Base-by-base conservation (phyloP, 2,329 filamentous ascomycete species). In the Phialophora chinensis region DNA sequence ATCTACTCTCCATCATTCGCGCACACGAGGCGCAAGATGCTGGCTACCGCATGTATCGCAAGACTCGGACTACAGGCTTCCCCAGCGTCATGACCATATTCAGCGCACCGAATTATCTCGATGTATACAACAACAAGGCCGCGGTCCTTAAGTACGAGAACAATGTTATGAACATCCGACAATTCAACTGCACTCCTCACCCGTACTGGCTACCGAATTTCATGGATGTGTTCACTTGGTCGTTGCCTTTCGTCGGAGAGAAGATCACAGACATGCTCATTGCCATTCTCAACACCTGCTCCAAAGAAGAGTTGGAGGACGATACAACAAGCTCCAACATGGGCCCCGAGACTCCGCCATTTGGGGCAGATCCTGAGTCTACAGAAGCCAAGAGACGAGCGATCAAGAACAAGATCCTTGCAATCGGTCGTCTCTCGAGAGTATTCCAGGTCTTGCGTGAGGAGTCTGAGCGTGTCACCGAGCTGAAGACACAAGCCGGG, bases 141-240 rank as follows among this genome's bases (percentile, higher is more conserved):
- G 95, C 95, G 0, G 95, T 99, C 49, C 84, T 99, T 75, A 99
- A 99, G 83, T 99, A 99, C 78, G 95, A 99, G 83, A 99, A 99
- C 81, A 99, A 99, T 76, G 95, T 99, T 68, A 99, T 99, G 95
- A 99, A 99, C 84, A 99, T 99, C 77, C 88, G 95, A 66, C 95
- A 99, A 80, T 99, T 99, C 84, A 99, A 99, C 85, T 99, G 94
- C 86, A 98, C 95, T 25, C 95, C 95, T 38, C 95, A 99, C 79
- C 95, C 95, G 6, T 99, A 99, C 84, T 99, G 95, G 95, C 87
- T 99, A 57, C 95, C 95, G 63, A 99, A 99, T 83, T 99, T 99
- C 78, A 99, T 99, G 95, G 95, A 99, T 76, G 95, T 99, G 70
- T 99, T 99, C 78, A 99, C 95, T n/a, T 99, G 95, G 95, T 99